Conservation (phyloP, 129 eudicot species). For the Saussurea involucrata region DNA sequence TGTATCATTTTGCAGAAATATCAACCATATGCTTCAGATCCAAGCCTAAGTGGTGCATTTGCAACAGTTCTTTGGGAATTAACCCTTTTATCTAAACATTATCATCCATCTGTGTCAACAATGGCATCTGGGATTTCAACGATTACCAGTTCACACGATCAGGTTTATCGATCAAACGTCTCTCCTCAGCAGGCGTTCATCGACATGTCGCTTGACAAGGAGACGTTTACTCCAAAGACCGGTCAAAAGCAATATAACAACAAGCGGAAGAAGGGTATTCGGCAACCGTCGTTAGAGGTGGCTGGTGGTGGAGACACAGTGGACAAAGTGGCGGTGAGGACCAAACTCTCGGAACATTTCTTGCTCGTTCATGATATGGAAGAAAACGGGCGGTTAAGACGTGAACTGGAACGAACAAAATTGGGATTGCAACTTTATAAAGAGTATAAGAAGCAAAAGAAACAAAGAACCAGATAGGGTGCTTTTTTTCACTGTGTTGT, state of each 20-base stretch:
- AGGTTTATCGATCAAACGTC: slow-evolving; percentile 40
- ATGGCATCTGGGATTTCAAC: slow-evolving; percentile 52
- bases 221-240: slow-evolving; percentile 33
- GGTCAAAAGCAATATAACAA: slow-evolving; percentile 31
- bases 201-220: slow-evolving; percentile 53
- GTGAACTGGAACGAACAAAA: slow-evolving; percentile 47
- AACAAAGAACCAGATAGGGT: slow-evolving; percentile 27
- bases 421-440: slow-evolving; percentile 45
- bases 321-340: slow-evolving; percentile 51
- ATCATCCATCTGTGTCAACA: slow-evolving; percentile 58
- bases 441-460: slow-evolving; percentile 62
- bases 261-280: slow-evolving; percentile 44
- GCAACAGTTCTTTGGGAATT: slow-evolving; percentile 86
- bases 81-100: slow-evolving; percentile 61
- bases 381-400: slow-evolving; percentile 61
- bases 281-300: neutral
- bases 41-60: slow-evolving; percentile 72
- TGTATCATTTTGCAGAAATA: slow-evolving; percentile 45
- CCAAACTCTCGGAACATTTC: slow-evolving; percentile 64
- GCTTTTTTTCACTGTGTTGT: neutral
- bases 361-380: slow-evolving; percentile 57
- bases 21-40: slow-evolving; percentile 65
- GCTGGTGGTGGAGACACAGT: slow-evolving; percentile 24
- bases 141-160: slow-evolving; percentile 29
- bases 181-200: slow-evolving; percentile 78